phyloP scores from a whole-genome alignment of 108 stramenopile genomes.

The Schizochytrium sp. region DNA sequence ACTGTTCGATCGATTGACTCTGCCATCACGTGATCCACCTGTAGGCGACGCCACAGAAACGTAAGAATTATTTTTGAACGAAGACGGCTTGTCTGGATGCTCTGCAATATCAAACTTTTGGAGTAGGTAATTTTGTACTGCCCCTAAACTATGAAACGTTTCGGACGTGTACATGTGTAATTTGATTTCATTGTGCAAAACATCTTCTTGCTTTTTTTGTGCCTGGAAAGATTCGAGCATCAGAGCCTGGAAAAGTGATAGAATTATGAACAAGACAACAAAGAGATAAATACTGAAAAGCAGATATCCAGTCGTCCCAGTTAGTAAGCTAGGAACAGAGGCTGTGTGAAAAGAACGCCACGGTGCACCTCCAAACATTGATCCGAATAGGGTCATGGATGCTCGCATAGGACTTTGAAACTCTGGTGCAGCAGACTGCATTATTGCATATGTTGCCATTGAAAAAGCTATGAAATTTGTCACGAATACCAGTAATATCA shows the following conservation, averaged over 20 bases:
- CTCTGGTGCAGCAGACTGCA: slow-evolving; percentile 23
- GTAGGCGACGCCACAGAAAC: too few relatives aligned
- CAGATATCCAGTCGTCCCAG: slow-evolving; percentile 14
- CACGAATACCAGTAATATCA: neutral
- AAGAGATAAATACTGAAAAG: slow-evolving; percentile 18
- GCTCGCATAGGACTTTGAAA: neutral
- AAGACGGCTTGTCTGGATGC: neutral
- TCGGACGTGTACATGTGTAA: slow-evolving; percentile 3
- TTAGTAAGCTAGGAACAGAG: slow-evolving; percentile 20
- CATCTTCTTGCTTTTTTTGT: slow-evolving; percentile 39
- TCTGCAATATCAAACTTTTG: neutral
- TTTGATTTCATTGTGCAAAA: slow-evolving; percentile 5
- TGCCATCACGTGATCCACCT: too few relatives aligned
- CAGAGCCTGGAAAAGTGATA: slow-evolving; percentile 1
- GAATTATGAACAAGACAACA: neutral
- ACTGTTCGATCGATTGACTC: too few relatives aligned
- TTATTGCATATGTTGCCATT: neutral
- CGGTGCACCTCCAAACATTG: slow-evolving; percentile 44
- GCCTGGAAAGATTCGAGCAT: slow-evolving; percentile 36
- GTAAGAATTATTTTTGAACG: too few relatives aligned
- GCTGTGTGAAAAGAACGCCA: slow-evolving; percentile 25
- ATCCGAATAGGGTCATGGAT: slow-evolving; percentile 24
- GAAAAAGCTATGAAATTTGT: slow-evolving; percentile 26
- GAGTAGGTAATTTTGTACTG: neutral
- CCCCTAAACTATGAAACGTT: neutral